Evolutionary conservation across 177 flowering plant genomes (phyloP), one percentile per base, ranked within the genome.

Genomic region (Tripterygium wilfordii): DNA sequence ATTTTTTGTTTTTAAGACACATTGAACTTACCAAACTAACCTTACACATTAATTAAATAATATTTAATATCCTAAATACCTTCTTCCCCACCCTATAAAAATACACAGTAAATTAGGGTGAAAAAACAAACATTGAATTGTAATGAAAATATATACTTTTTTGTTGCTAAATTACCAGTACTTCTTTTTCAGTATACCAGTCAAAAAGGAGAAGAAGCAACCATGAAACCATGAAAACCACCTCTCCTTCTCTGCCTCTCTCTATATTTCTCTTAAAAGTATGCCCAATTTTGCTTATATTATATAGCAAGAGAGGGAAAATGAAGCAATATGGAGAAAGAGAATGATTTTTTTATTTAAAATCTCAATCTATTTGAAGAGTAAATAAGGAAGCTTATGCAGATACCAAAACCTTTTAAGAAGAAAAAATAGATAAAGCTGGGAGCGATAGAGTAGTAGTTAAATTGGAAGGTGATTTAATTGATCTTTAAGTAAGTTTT

Each of bases 111-210:
- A n/a, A n/a, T n/a, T n/a, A n/a, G n/a, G n/a, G n/a, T n/a, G 36
- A 31, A 15, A 30, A 37, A 19, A 24, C 19, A 36, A 19, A 33
- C 9, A 40, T 9, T 20, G 26, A 8, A 20, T 7, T 21, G 26
- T 20, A 1, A 9, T n/a, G n/a, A n/a, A n/a, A n/a, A n/a, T n/a
- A n/a, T n/a, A n/a, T 45, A 82, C 98, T 88, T 88, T 56, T 70
- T n/a, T 62, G 58, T 82, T 83, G 64, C 48, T 81, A 29, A 81
- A 72, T 96, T 96, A 91, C 98, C 98, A 91, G 58, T 74, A 92
- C 54, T 77, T 79, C 79, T 70, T 87, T n/a, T 39, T 83, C 88
- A n/a, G 31, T n/a, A n/a, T 68, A 37, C 58, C 59, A 50, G 59
- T 44, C 8, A 56, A 49, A 41, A 60, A 2, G 77, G 76, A 54